Conservation (phyloP, 2,329 filamentous ascomycete genomes). For the Diaporthe nobilis region DNA sequence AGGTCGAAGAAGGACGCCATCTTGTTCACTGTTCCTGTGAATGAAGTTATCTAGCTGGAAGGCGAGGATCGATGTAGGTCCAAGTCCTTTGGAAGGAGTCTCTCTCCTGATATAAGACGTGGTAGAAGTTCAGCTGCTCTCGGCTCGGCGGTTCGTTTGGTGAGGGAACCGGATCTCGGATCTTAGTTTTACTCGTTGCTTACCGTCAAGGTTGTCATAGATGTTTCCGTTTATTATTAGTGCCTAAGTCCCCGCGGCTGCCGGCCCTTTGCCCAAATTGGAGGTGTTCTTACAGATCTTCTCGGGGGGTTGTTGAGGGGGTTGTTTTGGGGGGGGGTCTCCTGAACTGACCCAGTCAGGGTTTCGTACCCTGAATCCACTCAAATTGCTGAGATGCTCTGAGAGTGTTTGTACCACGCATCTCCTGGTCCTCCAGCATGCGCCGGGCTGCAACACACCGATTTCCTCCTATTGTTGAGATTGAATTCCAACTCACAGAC, state of each 20-base stretch:
- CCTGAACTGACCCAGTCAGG: background rate
- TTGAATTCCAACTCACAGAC: background rate
- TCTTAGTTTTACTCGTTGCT: background rate
- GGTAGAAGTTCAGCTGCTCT: background rate
- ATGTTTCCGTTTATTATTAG: background rate
- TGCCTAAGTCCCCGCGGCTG: background rate
- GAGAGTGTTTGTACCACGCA: background rate
- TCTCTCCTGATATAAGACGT: background rate
- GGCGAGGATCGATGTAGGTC: background rate
- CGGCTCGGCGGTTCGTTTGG: slow-evolving; percentile 1
- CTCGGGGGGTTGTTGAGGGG: too few species aligned
- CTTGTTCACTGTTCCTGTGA: slow-evolving; percentile 47
- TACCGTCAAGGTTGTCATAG: background rate
- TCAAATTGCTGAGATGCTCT: background rate
- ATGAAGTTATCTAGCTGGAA: slow-evolving; percentile 40
- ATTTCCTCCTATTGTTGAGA: too few species aligned
- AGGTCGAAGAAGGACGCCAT: slow-evolving; percentile 47
- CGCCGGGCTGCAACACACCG: background rate
- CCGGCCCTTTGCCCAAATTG: background rate
- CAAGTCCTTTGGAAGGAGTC: background rate
- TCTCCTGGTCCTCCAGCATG: background rate
- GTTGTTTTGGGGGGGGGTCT: background rate
- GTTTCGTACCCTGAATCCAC: slow-evolving; percentile 3
- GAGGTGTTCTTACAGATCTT: background rate
- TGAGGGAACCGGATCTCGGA: background rate